Base-by-base conservation (phyloP, 2,329 filamentous ascomycete genomes). In the Catunica adiposa region DNA sequence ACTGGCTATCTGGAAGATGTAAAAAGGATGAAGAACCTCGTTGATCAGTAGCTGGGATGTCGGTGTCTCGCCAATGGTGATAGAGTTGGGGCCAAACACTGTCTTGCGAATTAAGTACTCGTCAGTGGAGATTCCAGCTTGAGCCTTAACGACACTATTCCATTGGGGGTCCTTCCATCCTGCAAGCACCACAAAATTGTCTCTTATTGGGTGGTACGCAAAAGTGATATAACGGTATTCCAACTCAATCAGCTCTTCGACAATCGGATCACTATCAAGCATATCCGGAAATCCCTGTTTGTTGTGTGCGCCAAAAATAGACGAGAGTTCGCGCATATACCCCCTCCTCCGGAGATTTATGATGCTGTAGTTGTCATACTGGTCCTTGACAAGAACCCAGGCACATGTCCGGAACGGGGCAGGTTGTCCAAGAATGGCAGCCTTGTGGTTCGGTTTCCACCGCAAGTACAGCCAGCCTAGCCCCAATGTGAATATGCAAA, bases 361-460 rank as follows among this genome's bases (percentile, higher is more conserved):
- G n/a, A 92, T 78, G 11, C 77, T 75, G 67, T 97, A 85, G 67
- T 97, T 90, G 52, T 86, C 85, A 90, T 92, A 97, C 75, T 97
- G 89, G 64, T 98, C 96, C 76, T 96, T 92, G 60, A 97, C 79
- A 26, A 94, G 89, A 46, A 95, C 83, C 92, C 94, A 98, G 58
- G 86, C 76, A 63, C 87, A 92, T 55, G 85, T 79, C 55, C 77
- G 75, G 29, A 98, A 72, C 1, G 86, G 73, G 15, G 78, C 79
- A 3, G 81, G 71, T 54, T 72, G 77, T 26, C 92, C 92, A 42
- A 86, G 73, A 44, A 97, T 66, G 51, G 76, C 77, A 52, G 97
- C 82, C 62, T 86, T 82, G 87, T 87, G 94, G 58, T 82, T 78
- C 3, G 92, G 94, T 54, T 97, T 68, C 92, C 92, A 98, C 60